Conservation (phyloP, 2,329 filamentous ascomycete genomes). For the Diatrype stigma region DNA sequence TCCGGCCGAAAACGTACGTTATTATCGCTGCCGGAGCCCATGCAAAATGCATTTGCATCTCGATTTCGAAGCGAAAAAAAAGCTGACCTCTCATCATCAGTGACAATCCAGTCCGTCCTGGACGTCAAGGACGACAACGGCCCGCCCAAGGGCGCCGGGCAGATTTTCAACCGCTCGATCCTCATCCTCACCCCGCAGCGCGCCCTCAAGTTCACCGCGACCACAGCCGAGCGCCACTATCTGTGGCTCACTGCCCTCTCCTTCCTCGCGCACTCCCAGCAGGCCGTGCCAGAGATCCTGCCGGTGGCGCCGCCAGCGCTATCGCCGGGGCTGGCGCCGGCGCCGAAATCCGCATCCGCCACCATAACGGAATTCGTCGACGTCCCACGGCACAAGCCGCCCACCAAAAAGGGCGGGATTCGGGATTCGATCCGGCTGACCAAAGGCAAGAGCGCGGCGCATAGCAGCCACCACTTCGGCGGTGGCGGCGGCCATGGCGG, state of each 20-base stretch:
- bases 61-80: constrained; percentile 17
- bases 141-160: constrained; percentile 63
- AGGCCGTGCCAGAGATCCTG: constrained; percentile 72
- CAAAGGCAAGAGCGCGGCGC: constrained; percentile 57
- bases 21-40: constrained; percentile 37
- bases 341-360: constrained; percentile 36
- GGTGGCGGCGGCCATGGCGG: too few species aligned
- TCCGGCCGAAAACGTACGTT: constrained; percentile 78
- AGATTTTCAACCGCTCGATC: constrained; percentile 86
- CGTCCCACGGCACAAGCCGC: constrained; percentile 41
- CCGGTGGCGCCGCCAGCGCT: constrained; percentile 42
- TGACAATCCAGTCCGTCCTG: constrained; percentile 90
- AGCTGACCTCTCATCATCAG: constrained; percentile 44
- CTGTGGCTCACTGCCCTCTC: constrained; percentile 92
- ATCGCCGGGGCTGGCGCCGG: constrained; percentile 39
- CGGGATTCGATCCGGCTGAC: constrained; percentile 87
- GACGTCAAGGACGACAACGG: constrained; percentile 95
- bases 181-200: constrained; percentile 89
- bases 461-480: background rate
- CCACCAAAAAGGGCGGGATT: constrained; percentile 55
- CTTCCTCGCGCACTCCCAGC: constrained; percentile 86
- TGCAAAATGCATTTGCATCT: constrained; percentile 5
- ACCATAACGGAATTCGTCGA: constrained; percentile 29
- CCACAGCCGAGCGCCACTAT: constrained; percentile 80
- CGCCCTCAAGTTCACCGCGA: constrained; percentile 91